Percentiles rank a stretch among this genome's conserved stretches.
phyloP scores from a whole-genome alignment of 1,284 basidiomycete genomes.

The Sporisorium sorghi region DNA sequence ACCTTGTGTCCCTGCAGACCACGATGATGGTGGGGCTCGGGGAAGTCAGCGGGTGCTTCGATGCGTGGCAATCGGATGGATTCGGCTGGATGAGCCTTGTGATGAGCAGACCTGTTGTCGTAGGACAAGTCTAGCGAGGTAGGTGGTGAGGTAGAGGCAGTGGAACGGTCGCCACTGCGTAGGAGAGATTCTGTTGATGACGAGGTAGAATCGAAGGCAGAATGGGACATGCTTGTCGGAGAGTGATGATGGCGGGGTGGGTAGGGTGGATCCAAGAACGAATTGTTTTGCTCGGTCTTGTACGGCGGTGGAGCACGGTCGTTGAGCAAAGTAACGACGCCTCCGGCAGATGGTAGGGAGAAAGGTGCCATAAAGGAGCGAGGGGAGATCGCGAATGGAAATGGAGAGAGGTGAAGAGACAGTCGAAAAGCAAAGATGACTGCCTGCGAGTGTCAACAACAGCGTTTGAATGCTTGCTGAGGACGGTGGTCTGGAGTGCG shows the following conservation, averaged over 20 bases:
- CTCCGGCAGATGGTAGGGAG: conserved; percentile 52
- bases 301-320: conserved; percentile 47
- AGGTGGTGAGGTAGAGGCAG: conserved; percentile 47
- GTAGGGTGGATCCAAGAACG: conserved; percentile 33
- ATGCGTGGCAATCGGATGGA: conserved; percentile 43
- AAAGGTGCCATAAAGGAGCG: conserved; percentile 49
- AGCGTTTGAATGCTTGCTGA: conserved; percentile 12
- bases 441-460: conserved; percentile 18
- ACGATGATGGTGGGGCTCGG: conserved; percentile 24
- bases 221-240: conserved; percentile 37
- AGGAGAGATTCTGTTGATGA: conserved; percentile 50
- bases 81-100: conserved; percentile 13
- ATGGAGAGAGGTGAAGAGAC: not conserved
- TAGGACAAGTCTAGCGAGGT: conserved; percentile 44
- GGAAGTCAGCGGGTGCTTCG: conserved; percentile 30
- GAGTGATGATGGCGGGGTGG: conserved; percentile 17
- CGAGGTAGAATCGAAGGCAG: conserved; percentile 41
- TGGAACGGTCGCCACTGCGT: conserved; percentile 52
- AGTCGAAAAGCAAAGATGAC: no score
- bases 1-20: conserved; percentile 49
- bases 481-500: conserved; percentile 8
- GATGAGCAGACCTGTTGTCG: conserved; percentile 30
- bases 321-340: conserved; percentile 58
- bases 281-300: conserved; percentile 26
- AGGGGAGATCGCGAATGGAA: conserved; percentile 10